These are phyloP conservation scores for Funneliformis geosporum DNA, from an alignment of 192 early-diverging fungal genomes.

Conservation along the genomic window DNA sequence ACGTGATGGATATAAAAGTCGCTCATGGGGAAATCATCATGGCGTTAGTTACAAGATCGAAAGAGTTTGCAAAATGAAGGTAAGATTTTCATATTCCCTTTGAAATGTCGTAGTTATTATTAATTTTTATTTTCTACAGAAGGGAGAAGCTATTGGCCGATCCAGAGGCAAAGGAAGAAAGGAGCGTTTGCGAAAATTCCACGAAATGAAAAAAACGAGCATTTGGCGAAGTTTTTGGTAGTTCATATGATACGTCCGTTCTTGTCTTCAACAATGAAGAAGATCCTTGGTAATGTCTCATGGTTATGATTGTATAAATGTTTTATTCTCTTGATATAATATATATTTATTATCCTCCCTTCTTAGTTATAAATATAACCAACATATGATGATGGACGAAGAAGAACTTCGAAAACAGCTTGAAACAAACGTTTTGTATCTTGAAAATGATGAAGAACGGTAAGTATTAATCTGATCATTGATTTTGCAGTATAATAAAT, in stretches of 20 bases:
- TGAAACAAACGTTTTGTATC: constrained; percentile 40
- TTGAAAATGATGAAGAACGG: constrained; percentile 51
- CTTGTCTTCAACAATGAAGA: constrained; percentile 60
- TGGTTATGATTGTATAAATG: not conserved
- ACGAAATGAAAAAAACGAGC: constrained; percentile 39
- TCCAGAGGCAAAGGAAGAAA: constrained; percentile 46
- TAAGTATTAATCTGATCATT: constrained; percentile 7
- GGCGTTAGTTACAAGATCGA: constrained; percentile 73
- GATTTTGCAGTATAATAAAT: too few relatives aligned
- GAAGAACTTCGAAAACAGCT: constrained; percentile 41
- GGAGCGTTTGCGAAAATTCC: constrained; percentile 39
- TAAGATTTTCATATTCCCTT: constrained; percentile 17
- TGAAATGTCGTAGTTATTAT: not conserved
- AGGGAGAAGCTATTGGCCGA: constrained; percentile 27
- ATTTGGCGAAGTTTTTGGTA: constrained; percentile 38
- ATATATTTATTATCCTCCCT: not conserved
- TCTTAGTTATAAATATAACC: constrained; percentile 57
- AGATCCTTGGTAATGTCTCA: constrained; percentile 53
- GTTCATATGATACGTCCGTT: constrained; percentile 40
- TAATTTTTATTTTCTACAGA: not conserved
- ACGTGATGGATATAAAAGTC: constrained; percentile 55
- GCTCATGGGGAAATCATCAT: constrained; percentile 75
- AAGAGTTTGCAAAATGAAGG: constrained; percentile 53
- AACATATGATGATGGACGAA: constrained; percentile 48
- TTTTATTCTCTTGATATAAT: not conserved